These are phyloP conservation scores for Tuber microsphaerosporum DNA, from an alignment of 495 filamentous ascomycete genomes.

Conservation along the genomic window DNA sequence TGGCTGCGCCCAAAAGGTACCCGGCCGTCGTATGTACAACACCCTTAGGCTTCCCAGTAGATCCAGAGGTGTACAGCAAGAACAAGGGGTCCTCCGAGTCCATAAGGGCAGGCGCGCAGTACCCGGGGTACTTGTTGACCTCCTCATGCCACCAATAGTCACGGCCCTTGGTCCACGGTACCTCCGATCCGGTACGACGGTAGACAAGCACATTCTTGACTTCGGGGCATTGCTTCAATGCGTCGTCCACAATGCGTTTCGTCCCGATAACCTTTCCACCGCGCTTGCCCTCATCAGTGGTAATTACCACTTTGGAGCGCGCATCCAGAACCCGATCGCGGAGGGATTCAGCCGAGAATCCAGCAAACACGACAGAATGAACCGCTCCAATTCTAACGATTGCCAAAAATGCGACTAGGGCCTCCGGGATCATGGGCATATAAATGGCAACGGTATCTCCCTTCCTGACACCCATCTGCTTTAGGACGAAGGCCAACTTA, in stretches of 20 bases:
- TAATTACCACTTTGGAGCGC: constrained; percentile 84
- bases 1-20: constrained; percentile 84
- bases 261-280: constrained; percentile 96
- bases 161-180: constrained; percentile 80
- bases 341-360: constrained; percentile 94
- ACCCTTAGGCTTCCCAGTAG: constrained; percentile 97
- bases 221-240: constrained; percentile 92
- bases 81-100: constrained; percentile 94
- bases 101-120: constrained; percentile 79
- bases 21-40: constrained; percentile 97
- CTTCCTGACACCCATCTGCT: constrained; percentile 92
- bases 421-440: constrained; percentile 98
- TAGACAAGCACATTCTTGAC: constrained; percentile 79
- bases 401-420: constrained; percentile 82
- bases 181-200: constrained; percentile 90
- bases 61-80: constrained; percentile 95
- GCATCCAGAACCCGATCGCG: constrained; percentile 92
- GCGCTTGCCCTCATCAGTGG: constrained; percentile 93
- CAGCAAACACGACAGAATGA: constrained; percentile 97
- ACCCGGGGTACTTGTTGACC: constrained; percentile 86
- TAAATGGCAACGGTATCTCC: constrained; percentile 97
- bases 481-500: constrained; percentile 73
- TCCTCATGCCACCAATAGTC: constrained; percentile 99
- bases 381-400: constrained; percentile 88
- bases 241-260: constrained; percentile 98